Evolutionary conservation across 768 basidiomycete genomes (phyloP).

Genomic region (Lactifluus volemus): DNA sequence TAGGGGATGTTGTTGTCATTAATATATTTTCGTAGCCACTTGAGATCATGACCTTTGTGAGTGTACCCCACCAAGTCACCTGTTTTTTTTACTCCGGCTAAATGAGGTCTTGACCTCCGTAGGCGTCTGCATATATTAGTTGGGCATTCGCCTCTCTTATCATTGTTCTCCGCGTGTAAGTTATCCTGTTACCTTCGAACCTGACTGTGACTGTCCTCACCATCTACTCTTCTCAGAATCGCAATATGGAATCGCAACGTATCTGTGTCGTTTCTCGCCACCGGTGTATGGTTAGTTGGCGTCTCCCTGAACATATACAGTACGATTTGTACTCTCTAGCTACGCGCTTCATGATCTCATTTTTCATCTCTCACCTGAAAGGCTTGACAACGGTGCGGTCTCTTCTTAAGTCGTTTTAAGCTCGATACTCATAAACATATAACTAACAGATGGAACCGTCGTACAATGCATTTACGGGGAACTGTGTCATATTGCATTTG

Average conservation of each 20-base stretch:
- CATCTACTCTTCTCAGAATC: not conserved
- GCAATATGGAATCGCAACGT: conserved; percentile 1
- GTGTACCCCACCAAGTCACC: not conserved
- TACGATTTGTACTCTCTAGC: not conserved
- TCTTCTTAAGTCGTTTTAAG: too few relatives aligned
- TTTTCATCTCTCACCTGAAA: not conserved
- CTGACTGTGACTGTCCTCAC: not conserved
- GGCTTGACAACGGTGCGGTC: not conserved
- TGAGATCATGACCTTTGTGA: not conserved
- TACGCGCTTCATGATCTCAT: not conserved
- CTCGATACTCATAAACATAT: not conserved
- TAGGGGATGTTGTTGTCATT: not conserved
- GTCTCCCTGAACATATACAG: not conserved
- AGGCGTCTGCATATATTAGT: not conserved
- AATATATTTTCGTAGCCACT: not conserved
- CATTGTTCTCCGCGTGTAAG: not conserved
- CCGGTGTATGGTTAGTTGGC: not conserved
- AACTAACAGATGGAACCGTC: not conserved
- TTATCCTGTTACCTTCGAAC: not conserved
- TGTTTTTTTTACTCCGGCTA: not conserved
- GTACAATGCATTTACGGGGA: not conserved
- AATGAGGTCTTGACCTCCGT: not conserved
- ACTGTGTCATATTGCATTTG: not conserved
- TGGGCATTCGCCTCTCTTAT: conserved; percentile 1
- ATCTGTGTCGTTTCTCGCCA: not conserved